phyloP scores from a whole-genome alignment of 306 rosid genomes.

The Phaseolus lunatus region DNA sequence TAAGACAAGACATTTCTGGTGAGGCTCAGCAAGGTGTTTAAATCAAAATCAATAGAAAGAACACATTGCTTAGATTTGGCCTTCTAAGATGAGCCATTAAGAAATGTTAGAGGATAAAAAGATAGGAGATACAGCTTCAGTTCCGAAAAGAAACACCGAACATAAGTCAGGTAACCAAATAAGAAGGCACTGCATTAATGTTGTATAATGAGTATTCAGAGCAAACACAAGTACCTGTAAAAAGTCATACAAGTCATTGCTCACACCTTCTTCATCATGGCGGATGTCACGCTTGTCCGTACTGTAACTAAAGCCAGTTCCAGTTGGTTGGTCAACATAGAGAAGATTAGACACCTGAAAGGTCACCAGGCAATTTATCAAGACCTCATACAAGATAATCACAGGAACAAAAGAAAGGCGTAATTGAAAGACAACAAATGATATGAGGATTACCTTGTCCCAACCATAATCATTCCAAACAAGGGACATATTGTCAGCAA shows the following conservation, averaged over 20 bases:
- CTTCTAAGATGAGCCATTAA: slow-evolving; percentile 8
- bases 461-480: slow-evolving; percentile 92
- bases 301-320: slow-evolving; percentile 95
- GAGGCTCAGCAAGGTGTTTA: background rate
- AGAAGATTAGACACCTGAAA: slow-evolving; percentile 90
- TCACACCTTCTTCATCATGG: slow-evolving; percentile 85
- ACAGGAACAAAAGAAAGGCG: slow-evolving; percentile 10
- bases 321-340: slow-evolving; percentile 96
- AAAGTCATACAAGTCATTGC: slow-evolving; percentile 92
- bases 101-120: background rate
- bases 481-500: slow-evolving; percentile 88
- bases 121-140: background rate
- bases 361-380: slow-evolving; percentile 41
- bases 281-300: slow-evolving; percentile 81
- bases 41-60: background rate
- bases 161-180: slow-evolving; percentile 7
- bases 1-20: slow-evolving; percentile 30
- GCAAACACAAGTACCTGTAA: slow-evolving; percentile 65
- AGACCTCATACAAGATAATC: slow-evolving; percentile 17
- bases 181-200: slow-evolving; percentile 10
- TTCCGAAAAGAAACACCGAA: slow-evolving; percentile 13
- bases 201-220: slow-evolving; percentile 27
- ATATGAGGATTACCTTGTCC: slow-evolving; percentile 79
- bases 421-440: slow-evolving; percentile 11
- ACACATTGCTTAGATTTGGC: background rate